Base-by-base conservation (phyloP, 83 land plant species). In the Picea engelmannii region DNA sequence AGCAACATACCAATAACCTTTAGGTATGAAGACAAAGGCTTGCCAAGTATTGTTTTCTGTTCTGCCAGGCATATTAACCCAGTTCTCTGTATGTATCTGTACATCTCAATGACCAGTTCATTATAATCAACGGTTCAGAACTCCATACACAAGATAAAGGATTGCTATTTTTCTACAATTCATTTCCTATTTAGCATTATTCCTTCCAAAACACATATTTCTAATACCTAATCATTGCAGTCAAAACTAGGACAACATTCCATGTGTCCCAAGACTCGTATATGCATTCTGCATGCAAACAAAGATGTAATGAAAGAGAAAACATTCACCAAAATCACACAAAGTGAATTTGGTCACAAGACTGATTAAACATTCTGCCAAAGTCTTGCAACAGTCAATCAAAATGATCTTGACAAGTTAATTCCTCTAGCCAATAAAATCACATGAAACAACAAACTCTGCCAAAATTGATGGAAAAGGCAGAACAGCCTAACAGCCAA, bases 1-100 rank as follows among this genome's bases (percentile, higher is more conserved):
- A 35, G 89, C 87, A 65, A 86, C 86, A 76, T 82, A 90, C 98
- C 98, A 96, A 78, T 89, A 82, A 82, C 85, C 95, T 81, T 85
- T 92, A 52, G 98, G 96, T 20, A 93, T 91, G 84, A 82, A 85
- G 35, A 96, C 85, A 89, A 90, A 91, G 17, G 98, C 90, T 76
- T 96, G 98, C 98, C 97, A 96, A 62, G 94, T 91, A 61, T 96
- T 96, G 80, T 91, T 90, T 81, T 91, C 94, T 77, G 80, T 31
- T 59, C 87, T 92, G 42, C 88, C 94, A 40, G 94, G 91, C 25
- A 91, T 88, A 82, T 90, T 92, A 42, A 95, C 91, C 98, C 98
- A 95, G 82, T 93, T 95, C 66, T 95, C 98, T 68, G 98, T 95
- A 60, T 95, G 86, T 49, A 93, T 91, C 96, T 93, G 82, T 21